Conservation (phyloP, 345 rosid species). For the Lenwebbia sp. region DNA sequence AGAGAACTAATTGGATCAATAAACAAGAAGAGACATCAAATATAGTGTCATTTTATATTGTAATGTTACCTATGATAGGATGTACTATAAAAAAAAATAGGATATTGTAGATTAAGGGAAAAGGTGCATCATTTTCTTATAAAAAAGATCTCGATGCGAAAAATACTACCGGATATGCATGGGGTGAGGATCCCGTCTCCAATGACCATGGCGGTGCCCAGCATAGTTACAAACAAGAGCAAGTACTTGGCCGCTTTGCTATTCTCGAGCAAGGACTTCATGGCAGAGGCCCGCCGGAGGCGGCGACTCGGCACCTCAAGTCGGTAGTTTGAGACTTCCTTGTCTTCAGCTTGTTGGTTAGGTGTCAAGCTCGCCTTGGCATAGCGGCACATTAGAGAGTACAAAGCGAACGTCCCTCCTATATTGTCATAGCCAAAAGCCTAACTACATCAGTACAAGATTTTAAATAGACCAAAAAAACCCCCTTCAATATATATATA, state of each 20-base stretch:
- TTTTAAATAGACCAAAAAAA: not conserved
- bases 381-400: conserved; percentile 22
- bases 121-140: too few relatives aligned
- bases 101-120: not conserved
- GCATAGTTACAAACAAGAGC: conserved; percentile 11
- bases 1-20: not conserved
- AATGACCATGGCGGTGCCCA: conserved; percentile 25
- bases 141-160: too few relatives aligned
- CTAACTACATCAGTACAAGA: not conserved
- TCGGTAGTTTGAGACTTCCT: conserved; percentile 7
- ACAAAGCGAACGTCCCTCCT: conserved; percentile 28
- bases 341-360: conserved; percentile 19
- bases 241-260: conserved; percentile 8
- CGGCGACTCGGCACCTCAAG: conserved; percentile 5
- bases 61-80: not conserved
- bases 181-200: conserved; percentile 33
- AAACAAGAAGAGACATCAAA: not conserved
- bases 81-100: not conserved
- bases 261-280: conserved; percentile 12
- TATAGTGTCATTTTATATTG: not conserved
- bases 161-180: conserved; percentile 13
- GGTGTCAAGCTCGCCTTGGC: conserved; percentile 16
- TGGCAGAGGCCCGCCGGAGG: not conserved
- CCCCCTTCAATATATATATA: not conserved
- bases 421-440: not conserved